Conservation (phyloP, 805 yeast species). For the Debaryomyces hansenii region DNA sequence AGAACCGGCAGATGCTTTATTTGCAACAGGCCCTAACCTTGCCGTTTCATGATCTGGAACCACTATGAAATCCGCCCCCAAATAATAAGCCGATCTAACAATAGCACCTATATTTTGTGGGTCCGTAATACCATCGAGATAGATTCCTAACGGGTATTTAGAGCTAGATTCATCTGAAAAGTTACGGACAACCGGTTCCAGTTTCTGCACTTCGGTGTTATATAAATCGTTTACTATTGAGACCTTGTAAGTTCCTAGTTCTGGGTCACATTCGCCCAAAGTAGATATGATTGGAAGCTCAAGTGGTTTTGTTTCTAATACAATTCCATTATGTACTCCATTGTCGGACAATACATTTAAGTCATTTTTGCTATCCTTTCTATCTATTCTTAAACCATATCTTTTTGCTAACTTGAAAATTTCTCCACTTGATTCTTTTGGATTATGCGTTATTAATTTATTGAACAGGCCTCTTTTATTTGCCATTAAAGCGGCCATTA, state of each 20-base stretch:
- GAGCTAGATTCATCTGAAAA: constrained; percentile 8
- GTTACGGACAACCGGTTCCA: constrained; percentile 17
- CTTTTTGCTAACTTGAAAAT: constrained; percentile 50
- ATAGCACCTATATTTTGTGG: constrained; percentile 89
- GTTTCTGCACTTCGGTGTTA: constrained; percentile 8
- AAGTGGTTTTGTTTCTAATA: constrained; percentile 63
- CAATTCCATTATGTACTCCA: constrained; percentile 81
- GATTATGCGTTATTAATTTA: constrained; percentile 49
- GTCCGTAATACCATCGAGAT: constrained; percentile 76
- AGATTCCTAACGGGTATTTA: constrained; percentile 65
- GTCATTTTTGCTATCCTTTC: constrained; percentile 45
- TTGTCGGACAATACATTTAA: constrained; percentile 60
- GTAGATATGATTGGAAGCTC: constrained; percentile 25
- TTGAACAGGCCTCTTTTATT: constrained; percentile 54
- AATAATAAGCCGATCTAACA: constrained; percentile 71
- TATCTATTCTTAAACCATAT: constrained; percentile 36
- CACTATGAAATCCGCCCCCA: constrained; percentile 80
- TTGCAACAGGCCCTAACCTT: constrained; percentile 71
- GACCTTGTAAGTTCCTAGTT: constrained; percentile 16
- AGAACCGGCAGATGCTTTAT: constrained; percentile 84
- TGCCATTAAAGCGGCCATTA: constrained; percentile 64
- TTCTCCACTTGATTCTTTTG: constrained; percentile 26
- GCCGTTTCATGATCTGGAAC: constrained; percentile 72
- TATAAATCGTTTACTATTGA: constrained; percentile 17
- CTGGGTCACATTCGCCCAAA: constrained; percentile 27